Evolutionary conservation across 2,329 filamentous ascomycete genomes (phyloP).

Genomic region (Grosmannia penicillata): DNA sequence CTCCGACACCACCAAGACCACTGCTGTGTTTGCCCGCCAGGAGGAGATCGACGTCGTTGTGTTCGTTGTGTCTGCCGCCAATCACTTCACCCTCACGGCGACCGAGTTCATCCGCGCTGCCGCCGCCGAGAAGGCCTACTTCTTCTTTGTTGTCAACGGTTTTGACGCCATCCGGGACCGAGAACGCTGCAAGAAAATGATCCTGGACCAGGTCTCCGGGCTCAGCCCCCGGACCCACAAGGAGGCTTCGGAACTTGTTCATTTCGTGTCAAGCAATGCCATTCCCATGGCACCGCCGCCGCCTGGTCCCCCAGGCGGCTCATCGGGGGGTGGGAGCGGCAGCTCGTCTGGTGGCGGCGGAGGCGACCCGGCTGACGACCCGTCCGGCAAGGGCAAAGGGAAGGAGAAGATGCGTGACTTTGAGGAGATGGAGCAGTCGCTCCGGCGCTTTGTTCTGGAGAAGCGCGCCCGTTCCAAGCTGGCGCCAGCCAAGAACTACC

Average conservation of each 20-base stretch:
- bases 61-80: constrained; percentile 93
- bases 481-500: constrained; percentile 87
- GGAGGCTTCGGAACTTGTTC: constrained; percentile 81
- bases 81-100: constrained; percentile 95
- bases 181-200: constrained; percentile 78
- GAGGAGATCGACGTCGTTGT: constrained; percentile 98
- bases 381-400: constrained; percentile 70
- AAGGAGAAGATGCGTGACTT: constrained; percentile 84
- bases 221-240: constrained; percentile 91
- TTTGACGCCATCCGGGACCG: constrained; percentile 92
- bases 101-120: constrained; percentile 96
- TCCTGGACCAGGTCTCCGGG: constrained; percentile 73
- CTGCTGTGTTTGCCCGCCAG: constrained; percentile 88
- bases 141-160: constrained; percentile 97
- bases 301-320: constrained; percentile 37
- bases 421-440: constrained; percentile 71
- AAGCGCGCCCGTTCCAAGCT: constrained; percentile 92
- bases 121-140: constrained; percentile 92
- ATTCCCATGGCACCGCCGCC: constrained; percentile 57
- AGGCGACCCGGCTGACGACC: constrained; percentile 39
- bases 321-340: constrained; percentile 38
- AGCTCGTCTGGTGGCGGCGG: constrained; percentile 38
- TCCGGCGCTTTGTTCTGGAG: constrained; percentile 87
- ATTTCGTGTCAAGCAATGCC: constrained; percentile 95
- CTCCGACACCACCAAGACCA: constrained; percentile 91